Evolutionary conservation across 225 moss, liverwort and hornwort species (phyloP).

Genomic region (Polytrichum formosum): DNA sequence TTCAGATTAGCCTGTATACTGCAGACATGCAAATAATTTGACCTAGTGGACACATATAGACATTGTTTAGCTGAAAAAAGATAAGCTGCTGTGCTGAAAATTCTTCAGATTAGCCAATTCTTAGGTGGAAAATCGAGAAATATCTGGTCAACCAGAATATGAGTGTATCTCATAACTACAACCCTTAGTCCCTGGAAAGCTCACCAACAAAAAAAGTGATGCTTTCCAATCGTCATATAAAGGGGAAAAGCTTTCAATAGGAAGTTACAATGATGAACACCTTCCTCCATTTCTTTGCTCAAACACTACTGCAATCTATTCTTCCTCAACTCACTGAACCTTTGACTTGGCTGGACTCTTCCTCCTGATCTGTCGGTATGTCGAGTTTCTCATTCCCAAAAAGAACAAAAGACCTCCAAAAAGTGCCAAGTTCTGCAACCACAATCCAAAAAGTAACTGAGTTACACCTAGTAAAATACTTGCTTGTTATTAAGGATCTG

Average conservation of each 20-base stretch:
- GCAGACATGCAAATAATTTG: no score
- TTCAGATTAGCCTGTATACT: no score
- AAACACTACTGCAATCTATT: background rate
- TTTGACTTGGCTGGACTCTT: conserved; percentile 51
- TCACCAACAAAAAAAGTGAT: background rate
- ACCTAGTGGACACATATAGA: no score
- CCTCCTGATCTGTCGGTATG: conserved; percentile 53
- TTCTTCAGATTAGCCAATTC: background rate
- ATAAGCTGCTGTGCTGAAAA: no score
- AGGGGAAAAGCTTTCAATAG: no score
- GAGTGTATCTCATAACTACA: background rate
- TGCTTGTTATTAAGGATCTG: no score
- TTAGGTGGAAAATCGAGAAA: background rate
- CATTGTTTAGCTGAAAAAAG: no score
- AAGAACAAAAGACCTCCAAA: conserved; percentile 60
- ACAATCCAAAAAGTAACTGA: background rate
- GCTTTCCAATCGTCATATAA: no score
- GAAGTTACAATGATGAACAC: no score
- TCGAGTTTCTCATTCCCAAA: conserved; percentile 63
- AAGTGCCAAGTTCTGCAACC: conserved; percentile 53
- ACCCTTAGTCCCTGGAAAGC: background rate
- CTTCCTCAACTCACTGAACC: conserved; percentile 41
- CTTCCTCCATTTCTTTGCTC: conserved; percentile 28
- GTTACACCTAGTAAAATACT: background rate
- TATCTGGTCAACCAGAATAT: background rate